These are phyloP conservation scores for Bipolaris oryzae DNA, from an alignment of 2,329 filamentous ascomycete species.

Conservation along the genomic window DNA sequence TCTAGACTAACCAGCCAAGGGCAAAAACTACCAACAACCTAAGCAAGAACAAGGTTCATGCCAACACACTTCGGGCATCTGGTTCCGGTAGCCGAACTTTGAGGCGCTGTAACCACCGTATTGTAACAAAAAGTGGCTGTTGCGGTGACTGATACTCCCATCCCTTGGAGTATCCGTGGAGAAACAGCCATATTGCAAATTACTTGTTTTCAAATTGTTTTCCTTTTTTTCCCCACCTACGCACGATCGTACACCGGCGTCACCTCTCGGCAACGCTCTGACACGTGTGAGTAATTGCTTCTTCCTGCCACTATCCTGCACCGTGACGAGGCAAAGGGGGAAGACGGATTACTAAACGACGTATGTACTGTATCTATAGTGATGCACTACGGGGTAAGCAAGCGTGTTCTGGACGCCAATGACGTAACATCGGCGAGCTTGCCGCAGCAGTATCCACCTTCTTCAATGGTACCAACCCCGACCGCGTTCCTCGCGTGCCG, in stretches of 20 bases:
- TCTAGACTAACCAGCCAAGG: too few relatives aligned
- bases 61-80: too few relatives aligned
- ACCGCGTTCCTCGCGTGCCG: background rate
- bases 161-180: too few relatives aligned
- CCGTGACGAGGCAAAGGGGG: background rate
- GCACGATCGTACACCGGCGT: background rate
- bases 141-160: too few relatives aligned
- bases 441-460: background rate
- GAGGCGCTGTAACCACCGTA: too few relatives aligned
- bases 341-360: background rate
- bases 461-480: background rate
- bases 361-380: background rate
- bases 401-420: background rate
- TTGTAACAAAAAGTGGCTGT: too few relatives aligned
- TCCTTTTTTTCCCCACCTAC: background rate
- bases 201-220: background rate
- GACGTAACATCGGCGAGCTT: slow-evolving; percentile 3
- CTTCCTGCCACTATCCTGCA: background rate
- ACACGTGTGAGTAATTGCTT: background rate
- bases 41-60: too few relatives aligned
- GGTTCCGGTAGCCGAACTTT: too few relatives aligned
- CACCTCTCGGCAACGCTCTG: background rate
- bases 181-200: background rate
- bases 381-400: background rate
- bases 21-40: too few relatives aligned